These are phyloP conservation scores for Lumnitzera littorea DNA, from an alignment of 345 rosid species.

Conservation along the genomic window DNA sequence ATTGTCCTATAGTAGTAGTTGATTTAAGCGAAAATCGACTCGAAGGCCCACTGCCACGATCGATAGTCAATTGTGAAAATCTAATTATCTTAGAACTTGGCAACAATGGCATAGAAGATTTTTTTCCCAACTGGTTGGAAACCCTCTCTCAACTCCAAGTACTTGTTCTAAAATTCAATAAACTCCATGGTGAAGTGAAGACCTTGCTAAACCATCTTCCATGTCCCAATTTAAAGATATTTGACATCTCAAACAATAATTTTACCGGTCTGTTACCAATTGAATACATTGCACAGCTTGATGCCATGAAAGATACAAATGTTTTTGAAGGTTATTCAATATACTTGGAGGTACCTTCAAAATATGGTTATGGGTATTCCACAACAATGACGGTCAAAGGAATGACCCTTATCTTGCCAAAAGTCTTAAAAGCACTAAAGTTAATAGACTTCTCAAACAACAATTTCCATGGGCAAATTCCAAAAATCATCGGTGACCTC, in stretches of 20 bases:
- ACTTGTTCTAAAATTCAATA: slow-evolving; percentile 21
- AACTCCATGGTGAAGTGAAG: slow-evolving; percentile 8
- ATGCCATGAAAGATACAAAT: slow-evolving; percentile 5
- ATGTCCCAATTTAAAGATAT: slow-evolving; percentile 12
- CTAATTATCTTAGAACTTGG: slow-evolving; percentile 23
- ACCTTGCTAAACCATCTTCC: not conserved
- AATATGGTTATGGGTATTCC: not conserved
- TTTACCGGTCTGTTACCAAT: slow-evolving; percentile 19
- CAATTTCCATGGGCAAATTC: slow-evolving; percentile 10
- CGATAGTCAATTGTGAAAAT: slow-evolving; percentile 6
- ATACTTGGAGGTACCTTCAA: not conserved
- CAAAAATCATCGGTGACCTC: not conserved
- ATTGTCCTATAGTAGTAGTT: not conserved
- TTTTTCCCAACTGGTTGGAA: slow-evolving; percentile 23
- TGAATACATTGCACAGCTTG: not conserved
- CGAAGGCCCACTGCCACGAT: slow-evolving; percentile 13
- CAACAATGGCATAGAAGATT: slow-evolving; percentile 14
- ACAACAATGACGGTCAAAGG: slow-evolving; percentile 11
- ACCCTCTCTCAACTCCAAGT: slow-evolving; percentile 15
- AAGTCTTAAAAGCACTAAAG: not conserved
- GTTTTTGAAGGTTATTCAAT: not conserved
- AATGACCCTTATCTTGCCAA: not conserved
- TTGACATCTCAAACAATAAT: slow-evolving; percentile 20
- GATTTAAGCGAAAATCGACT: slow-evolving; percentile 16
- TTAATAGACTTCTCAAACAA: slow-evolving; percentile 8